Evolutionary conservation across 805 yeast genomes (phyloP).

Genomic region (Metschnikowia lunata): DNA sequence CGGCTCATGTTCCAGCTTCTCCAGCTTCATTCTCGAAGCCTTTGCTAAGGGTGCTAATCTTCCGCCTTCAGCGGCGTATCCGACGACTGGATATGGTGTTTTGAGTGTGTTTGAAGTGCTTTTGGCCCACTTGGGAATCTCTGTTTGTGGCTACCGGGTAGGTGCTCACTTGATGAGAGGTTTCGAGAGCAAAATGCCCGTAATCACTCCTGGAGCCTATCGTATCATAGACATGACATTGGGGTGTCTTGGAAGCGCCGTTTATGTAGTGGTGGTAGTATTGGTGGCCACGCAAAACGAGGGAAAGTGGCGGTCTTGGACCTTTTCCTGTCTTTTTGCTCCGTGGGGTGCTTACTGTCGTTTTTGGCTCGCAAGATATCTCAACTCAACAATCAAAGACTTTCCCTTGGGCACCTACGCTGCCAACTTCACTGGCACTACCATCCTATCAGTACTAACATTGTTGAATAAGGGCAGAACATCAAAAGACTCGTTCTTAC

Average conservation of each 20-base stretch:
- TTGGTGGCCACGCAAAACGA: constrained; percentile 33
- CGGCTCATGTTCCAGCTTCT: constrained; percentile 78
- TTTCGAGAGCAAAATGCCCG: constrained; percentile 22
- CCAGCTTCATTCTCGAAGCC: constrained; percentile 56
- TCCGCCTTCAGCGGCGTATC: constrained; percentile 28
- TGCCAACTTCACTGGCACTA: constrained; percentile 47
- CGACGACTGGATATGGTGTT: constrained; percentile 73
- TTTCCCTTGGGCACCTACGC: constrained; percentile 54
- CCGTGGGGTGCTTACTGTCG: constrained; percentile 67
- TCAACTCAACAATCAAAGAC: constrained; percentile 39
- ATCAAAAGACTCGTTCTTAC: constrained; percentile 11
- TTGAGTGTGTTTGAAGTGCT: constrained; percentile 68
- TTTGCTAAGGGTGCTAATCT: constrained; percentile 47
- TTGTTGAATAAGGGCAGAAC: constrained; percentile 43
- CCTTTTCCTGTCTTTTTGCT: constrained; percentile 60
- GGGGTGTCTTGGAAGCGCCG: constrained; percentile 20
- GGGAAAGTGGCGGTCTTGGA: constrained; percentile 62
- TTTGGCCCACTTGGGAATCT: constrained; percentile 55
- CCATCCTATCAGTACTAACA: constrained; percentile 41
- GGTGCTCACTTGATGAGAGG: constrained; percentile 49
- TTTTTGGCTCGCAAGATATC: constrained; percentile 46
- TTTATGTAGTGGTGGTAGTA: constrained; percentile 35
- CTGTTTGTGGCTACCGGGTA: constrained; percentile 52
- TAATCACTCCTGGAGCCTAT: constrained; percentile 17
- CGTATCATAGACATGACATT: constrained; percentile 21